Evolutionary conservation across 2,329 filamentous ascomycete species (phyloP), one percentile per base, ranked within the genome.

Genomic region (Diplodia sapinea): DNA sequence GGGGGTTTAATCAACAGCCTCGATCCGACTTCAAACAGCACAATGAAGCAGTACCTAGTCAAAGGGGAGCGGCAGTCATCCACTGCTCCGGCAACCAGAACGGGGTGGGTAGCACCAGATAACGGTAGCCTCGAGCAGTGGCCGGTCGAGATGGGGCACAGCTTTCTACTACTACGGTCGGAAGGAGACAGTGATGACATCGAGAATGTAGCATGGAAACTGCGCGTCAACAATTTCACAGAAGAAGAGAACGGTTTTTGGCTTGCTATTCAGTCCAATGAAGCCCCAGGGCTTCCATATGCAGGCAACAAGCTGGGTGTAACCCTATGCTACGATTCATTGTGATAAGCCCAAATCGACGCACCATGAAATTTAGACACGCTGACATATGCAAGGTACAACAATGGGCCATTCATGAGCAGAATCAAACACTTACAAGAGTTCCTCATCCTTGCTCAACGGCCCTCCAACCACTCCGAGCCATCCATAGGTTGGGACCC

Each of bases 1-100:
- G 57, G 57, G 20, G 57, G 57, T 2, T 17, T 62, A 6, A 50
- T 51, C 7, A 62, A 51, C 57, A 62, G 43, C 13, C n/a, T 62
- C 1, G 57, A 62, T 15, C 57, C 49, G 2, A 62, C 57, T 23
- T 62, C 47, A 0, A 62, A 62, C n/a, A 20, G 40, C n/a, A 50
- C 57, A 13, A 49, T 62, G 29, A 9, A 50, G n/a, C 47, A 49
- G 3, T 11, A 26, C 26, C 26, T 26, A 26, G 4, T 26, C 26
- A 26, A 26, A 4, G 26, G 26, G 26, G 26, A 26, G 26, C 26
- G 4, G 26, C 26, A 26, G 26, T 26, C 15, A 5, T 31, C n/a
- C 23, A 8, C 1, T 23, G 11, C 11, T 47, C 29, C 13, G 43
- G 38, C 33, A 6, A 4, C 8, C 8, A 9, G 40, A 33, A 43